Percentiles rank a stretch among this genome's conserved stretches.
Evolutionary conservation across 2,329 filamentous ascomycete species (phyloP).

Genomic region (Fusarium sacchari): DNA sequence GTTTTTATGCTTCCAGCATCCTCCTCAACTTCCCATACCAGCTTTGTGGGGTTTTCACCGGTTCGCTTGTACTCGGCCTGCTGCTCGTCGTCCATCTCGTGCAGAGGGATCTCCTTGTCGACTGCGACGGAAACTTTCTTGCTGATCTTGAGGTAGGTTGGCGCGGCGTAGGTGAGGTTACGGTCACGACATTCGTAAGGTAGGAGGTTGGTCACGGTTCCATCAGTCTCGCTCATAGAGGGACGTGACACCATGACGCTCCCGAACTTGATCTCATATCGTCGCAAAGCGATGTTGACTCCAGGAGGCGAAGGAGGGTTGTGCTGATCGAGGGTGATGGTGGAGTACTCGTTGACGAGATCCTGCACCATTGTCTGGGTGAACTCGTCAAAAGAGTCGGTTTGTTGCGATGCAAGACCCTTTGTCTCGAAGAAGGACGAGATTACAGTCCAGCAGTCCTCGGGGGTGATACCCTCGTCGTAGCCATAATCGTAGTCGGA

Average conservation of each 20-base stretch:
- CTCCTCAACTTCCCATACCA: slow-evolving; percentile 71
- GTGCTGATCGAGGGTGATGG: slow-evolving; percentile 92
- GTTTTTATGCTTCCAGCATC: slow-evolving; percentile 63
- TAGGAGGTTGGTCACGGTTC: slow-evolving; percentile 83
- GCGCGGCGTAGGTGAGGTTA: slow-evolving; percentile 94
- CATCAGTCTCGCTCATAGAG: slow-evolving; percentile 92
- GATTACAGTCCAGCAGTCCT: slow-evolving; percentile 99
- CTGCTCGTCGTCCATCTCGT: slow-evolving; percentile 75
- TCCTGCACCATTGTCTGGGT: slow-evolving; percentile 94
- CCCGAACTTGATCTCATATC: slow-evolving; percentile 96
- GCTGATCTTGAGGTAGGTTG: slow-evolving; percentile 87
- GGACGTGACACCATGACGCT: slow-evolving; percentile 89
- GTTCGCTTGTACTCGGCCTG: slow-evolving; percentile 64
- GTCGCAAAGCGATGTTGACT: slow-evolving; percentile 83
- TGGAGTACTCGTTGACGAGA: slow-evolving; percentile 90
- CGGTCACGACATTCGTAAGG: slow-evolving; percentile 96
- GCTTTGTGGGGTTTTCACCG: slow-evolving; percentile 66
- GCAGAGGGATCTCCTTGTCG: slow-evolving; percentile 73
- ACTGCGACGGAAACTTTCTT: slow-evolving; percentile 86
- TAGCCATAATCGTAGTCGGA: slow-evolving; percentile 77
- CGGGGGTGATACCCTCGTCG: slow-evolving; percentile 82
- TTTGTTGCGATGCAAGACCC: slow-evolving; percentile 94
- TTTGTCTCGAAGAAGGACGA: slow-evolving; percentile 96
- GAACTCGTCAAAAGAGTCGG: slow-evolving; percentile 98
- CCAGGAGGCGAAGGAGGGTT: slow-evolving; percentile 80